These are phyloP conservation scores for Elaeagnus macrophylla DNA, from an alignment of 306 rosid genomes.

Conservation along the genomic window DNA sequence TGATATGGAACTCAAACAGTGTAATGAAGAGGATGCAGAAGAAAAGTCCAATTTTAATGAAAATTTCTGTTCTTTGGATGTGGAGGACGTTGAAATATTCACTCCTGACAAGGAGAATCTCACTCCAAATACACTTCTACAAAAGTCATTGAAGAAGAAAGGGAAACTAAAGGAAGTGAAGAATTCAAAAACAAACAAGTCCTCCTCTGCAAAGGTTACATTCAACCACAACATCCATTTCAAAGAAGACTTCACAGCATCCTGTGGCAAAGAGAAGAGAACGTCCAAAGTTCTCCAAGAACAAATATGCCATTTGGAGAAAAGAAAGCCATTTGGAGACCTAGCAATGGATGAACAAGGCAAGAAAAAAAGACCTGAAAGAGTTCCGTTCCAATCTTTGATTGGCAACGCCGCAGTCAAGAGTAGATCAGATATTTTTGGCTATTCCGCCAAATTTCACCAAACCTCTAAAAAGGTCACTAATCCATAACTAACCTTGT, in stretches of 20 bases:
- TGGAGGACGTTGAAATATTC: slow-evolving; percentile 40
- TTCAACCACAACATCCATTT: slow-evolving; percentile 21
- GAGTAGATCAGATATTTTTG: slow-evolving; percentile 18
- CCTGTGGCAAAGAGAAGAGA: slow-evolving; percentile 40
- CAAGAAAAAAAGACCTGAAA: slow-evolving; percentile 27
- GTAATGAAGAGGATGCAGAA: slow-evolving; percentile 18
- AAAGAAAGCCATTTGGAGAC: slow-evolving; percentile 20
- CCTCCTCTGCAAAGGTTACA: slow-evolving; percentile 24
- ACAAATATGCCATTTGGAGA: slow-evolving; percentile 15
- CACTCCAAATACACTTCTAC: slow-evolving; percentile 39
- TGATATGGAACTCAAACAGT: slow-evolving; percentile 23
- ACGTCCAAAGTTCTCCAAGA: slow-evolving; percentile 31
- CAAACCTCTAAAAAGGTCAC: slow-evolving; percentile 17
- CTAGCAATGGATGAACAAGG: slow-evolving; percentile 26
- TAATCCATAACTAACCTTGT: slow-evolving; percentile 19
- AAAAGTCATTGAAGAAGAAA: slow-evolving; percentile 37
- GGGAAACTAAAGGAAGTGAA: slow-evolving; percentile 31
- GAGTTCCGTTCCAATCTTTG: slow-evolving; percentile 56
- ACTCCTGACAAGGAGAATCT: slow-evolving; percentile 65
- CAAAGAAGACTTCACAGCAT: slow-evolving; percentile 23
- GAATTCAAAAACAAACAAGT: slow-evolving; percentile 23
- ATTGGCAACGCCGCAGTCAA: slow-evolving; percentile 21
- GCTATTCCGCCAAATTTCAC: slow-evolving; percentile 21
- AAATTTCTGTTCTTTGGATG: slow-evolving; percentile 23
- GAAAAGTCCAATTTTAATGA: slow-evolving; percentile 20